Evolutionary conservation across 2,329 filamentous ascomycete genomes (phyloP), one percentile per base, ranked within the genome.

Genomic region (Lachnellula suecica): DNA sequence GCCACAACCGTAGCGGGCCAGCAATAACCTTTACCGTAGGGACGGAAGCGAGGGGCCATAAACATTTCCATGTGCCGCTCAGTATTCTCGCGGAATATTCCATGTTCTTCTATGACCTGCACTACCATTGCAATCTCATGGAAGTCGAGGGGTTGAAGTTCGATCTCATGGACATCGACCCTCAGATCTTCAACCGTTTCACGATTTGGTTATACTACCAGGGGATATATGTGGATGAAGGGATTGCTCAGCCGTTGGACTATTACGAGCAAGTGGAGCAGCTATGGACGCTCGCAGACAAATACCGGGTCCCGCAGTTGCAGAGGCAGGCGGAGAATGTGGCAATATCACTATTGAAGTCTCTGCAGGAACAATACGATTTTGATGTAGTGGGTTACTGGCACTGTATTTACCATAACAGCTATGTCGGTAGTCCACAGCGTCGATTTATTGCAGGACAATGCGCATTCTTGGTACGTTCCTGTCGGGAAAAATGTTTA

Each of bases 351-450:
- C 25, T 53, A 35, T 29, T 53, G 46, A 49, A 42, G 38, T 35
- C 25, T 8, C 31, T 53, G 41, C 41, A 29, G 20, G 51, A 53
- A 35, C 51, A 53, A 44, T 45, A 41, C 31, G 34, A 53, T 49
- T 53, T 53, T 49, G 51, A 53, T 53, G 51, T 53, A 25, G 35
- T 53, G 31, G 46, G 41, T 19, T 53, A 49, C 43, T 53, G 51
- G 51, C 46, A 49, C 25, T 46, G 27, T 53, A 49, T 53, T 38
- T 53, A 53, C 46, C 44, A 48, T 13, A 46, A 49, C 20, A 53
- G 46, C 24, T 47, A 49, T 46, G 51, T 53, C 23, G 51, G 51
- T 46, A 53, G 51, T 49, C 46, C 51, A 38, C 45, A 49, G 41
- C 40, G 51, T 38, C 51, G 51, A n/a, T 53, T 53, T 37, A 46